Base-by-base conservation (phyloP, 331 rosid genomes). In the Prunus yedoensis region DNA sequence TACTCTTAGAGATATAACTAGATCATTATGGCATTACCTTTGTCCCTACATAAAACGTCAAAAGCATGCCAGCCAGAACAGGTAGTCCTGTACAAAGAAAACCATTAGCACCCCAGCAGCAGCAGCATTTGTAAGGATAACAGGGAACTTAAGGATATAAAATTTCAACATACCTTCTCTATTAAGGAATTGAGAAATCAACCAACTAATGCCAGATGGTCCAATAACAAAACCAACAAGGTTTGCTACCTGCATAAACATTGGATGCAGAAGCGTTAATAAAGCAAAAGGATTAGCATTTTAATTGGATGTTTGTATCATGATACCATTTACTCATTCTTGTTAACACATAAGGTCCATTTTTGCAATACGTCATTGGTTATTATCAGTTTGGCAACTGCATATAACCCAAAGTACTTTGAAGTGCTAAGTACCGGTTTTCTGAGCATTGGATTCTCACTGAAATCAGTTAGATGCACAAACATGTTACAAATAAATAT, bases 181-280 rank as follows among this genome's bases (percentile, higher is more conserved):
- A n/a, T 76, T 59, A 68, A 87, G 85, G 86, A 92, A 94, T 75
- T 83, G 88, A 64, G 97, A 86, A 77, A 74, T 75, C 84, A 94
- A 79, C 91, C 91, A 90, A 81, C 82, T 88, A 72, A 92, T 80
- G 69, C 97, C 90, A 1, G 87, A 79, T 47, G 93, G 95, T 74
- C 97, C 96, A 75, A 92, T 83, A 70, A 94, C 97, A 83, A 89
- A 94, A 60, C 97, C 99, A 82, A 92, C 93, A 63, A 94, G 90
- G 83, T 94, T 94, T 57, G 96, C 97, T 71, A 92, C 93, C 97
- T 94, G 73, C 80, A 79, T 74, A 77, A 84, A 16, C 35, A 67
- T 70, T 21, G 51, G 47, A 51, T 58, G 80, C 14, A 51, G 32
- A 28, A 32, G 18, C 28, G 16, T 66, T 45, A 46, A 45, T 53